These are phyloP conservation scores for Pseudogymnoascus sp. DNA, from an alignment of 2,329 filamentous ascomycete species.

Conservation along the genomic window DNA sequence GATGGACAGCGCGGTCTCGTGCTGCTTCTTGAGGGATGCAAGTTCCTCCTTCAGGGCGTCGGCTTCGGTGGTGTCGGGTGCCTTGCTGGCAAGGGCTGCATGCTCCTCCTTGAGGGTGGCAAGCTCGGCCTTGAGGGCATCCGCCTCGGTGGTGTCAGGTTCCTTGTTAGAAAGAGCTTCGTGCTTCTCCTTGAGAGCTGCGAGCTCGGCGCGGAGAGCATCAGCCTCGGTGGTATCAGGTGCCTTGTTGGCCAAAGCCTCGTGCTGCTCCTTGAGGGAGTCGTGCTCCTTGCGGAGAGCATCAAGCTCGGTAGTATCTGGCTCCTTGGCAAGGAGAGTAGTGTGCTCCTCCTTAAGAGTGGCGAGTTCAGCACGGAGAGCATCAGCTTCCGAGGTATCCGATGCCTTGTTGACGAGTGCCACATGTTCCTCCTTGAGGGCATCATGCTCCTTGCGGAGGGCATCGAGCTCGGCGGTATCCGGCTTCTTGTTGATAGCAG, in stretches of 20 bases:
- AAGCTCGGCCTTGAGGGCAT: background rate
- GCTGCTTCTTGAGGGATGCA: slow-evolving; percentile 39
- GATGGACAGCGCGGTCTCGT: slow-evolving; percentile 35
- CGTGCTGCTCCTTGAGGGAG: slow-evolving; percentile 33
- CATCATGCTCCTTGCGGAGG: slow-evolving; percentile 32
- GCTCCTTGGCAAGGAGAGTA: slow-evolving; percentile 31
- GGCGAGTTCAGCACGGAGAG: slow-evolving; percentile 42
- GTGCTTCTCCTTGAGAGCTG: slow-evolving; percentile 34
- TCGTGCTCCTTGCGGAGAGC: slow-evolving; percentile 37
- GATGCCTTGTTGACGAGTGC: slow-evolving; percentile 44
- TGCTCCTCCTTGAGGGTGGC: slow-evolving; percentile 23
- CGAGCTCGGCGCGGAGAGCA: slow-evolving; percentile 32
- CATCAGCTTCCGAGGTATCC: slow-evolving; percentile 46
- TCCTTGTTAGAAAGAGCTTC: slow-evolving; percentile 42
- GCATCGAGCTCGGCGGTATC: slow-evolving; percentile 46
- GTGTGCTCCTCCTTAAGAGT: slow-evolving; percentile 40
- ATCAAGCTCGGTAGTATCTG: slow-evolving; percentile 33
- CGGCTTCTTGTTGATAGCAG: slow-evolving; percentile 45
- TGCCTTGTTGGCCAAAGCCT: slow-evolving; percentile 45
- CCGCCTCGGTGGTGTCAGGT: slow-evolving; percentile 37
- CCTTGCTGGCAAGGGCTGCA: slow-evolving; percentile 45
- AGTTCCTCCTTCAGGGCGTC: slow-evolving; percentile 46
- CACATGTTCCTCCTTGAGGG: slow-evolving; percentile 38
- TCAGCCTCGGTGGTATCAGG: slow-evolving; percentile 46
- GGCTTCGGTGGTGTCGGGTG: slow-evolving; percentile 45